Conservation (phyloP, 2,329 filamentous ascomycete genomes). For the Ilyonectria sp. region DNA sequence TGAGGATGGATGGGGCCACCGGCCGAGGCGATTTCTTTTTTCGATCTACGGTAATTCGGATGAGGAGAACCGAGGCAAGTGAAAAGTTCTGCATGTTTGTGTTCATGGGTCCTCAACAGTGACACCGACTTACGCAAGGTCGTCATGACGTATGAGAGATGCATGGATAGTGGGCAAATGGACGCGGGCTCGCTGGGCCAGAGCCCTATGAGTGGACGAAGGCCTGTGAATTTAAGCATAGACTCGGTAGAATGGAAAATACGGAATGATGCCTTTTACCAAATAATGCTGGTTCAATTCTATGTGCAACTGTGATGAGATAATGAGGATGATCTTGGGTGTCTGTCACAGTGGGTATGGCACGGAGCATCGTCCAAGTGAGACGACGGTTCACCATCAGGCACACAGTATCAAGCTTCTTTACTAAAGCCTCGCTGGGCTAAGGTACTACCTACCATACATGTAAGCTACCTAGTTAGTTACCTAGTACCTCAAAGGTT, state of each 20-base stretch:
- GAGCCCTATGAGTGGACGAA: constrained; percentile 43
- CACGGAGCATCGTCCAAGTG: too few relatives aligned
- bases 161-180: constrained; percentile 43
- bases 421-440: too few relatives aligned
- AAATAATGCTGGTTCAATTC: constrained; percentile 15
- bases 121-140: constrained; percentile 43
- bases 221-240: constrained; percentile 54
- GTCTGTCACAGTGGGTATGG: too few relatives aligned
- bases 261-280: constrained; percentile 49
- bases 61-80: constrained; percentile 52
- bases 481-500: too few relatives aligned
- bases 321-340: too few relatives aligned
- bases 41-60: constrained; percentile 53
- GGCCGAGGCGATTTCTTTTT: constrained; percentile 44
- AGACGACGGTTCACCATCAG: too few relatives aligned
- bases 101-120: constrained; percentile 47
- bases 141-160: constrained; percentile 49
- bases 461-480: too few relatives aligned
- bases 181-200: constrained; percentile 42
- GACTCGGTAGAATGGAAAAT: constrained; percentile 57
- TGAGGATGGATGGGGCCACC: constrained; percentile 37
- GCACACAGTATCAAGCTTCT: too few relatives aligned
- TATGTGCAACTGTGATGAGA: too few relatives aligned
- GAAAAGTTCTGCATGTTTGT: constrained; percentile 54
- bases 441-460: too few relatives aligned